A percentile compares a stretch with the other conserved stretches of the same genome.
These are phyloP conservation scores for Fusarium chuoi DNA, from an alignment of 2,329 filamentous ascomycete species.

Conservation along the genomic window DNA sequence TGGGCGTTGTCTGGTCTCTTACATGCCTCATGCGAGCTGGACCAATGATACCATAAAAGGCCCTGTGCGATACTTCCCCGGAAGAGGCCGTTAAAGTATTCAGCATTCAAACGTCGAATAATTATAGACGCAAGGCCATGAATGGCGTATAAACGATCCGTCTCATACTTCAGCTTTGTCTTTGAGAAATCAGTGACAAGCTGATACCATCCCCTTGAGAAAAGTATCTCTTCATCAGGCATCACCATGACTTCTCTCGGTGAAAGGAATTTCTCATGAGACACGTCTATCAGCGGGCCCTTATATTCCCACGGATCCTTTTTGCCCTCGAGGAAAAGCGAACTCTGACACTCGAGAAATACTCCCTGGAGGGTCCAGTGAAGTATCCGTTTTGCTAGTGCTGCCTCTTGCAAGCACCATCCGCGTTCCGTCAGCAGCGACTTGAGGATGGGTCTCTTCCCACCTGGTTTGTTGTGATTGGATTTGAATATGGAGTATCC, in stretches of 20 bases:
- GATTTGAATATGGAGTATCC: not conserved
- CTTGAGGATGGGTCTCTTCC: accelerated
- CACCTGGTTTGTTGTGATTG: no score
- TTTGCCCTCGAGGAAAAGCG: no score
- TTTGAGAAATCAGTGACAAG: accelerated
- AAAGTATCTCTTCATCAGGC: not conserved
- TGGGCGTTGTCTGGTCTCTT: not conserved
- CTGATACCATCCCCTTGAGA: not conserved
- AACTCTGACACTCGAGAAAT: not conserved
- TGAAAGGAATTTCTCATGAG: no score
- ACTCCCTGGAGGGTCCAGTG: not conserved
- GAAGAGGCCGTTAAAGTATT: not conserved
- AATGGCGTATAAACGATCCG: not conserved
- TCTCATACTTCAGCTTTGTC: not conserved
- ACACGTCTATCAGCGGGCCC: no score
- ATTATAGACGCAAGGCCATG: not conserved
- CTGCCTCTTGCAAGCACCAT: not conserved
- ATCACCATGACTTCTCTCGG: not conserved
- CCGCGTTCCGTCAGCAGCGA: not conserved
- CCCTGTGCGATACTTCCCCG: not conserved
- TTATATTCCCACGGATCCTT: no score
- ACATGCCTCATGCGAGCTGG: accelerated
- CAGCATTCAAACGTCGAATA: accelerated
- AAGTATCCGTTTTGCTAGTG: not conserved
- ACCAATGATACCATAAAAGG: not conserved